Base-by-base conservation (phyloP, 176 grass and related monocot genomes). In the Carex scoparia region DNA sequence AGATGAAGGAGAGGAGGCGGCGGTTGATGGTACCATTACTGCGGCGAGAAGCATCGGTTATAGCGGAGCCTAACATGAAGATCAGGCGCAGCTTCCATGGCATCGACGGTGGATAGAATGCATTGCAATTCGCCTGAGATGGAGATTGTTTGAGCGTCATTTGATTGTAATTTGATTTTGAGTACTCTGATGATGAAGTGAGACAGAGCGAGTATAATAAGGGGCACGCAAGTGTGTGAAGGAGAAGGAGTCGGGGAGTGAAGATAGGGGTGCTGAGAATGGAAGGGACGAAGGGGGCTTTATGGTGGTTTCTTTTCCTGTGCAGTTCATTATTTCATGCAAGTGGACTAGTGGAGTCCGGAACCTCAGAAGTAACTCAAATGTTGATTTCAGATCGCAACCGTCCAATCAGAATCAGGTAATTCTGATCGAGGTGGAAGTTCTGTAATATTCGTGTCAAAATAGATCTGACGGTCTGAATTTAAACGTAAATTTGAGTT, bases 11-110 rank as follows among this genome's bases (percentile, higher is more conserved):
- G 40, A 95, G 83, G 40, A 93, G 64, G 30, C 90, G 83, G 37
- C 93, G 93, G 79, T 94, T 95, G 23, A 99, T 9, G 84, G 85
- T 87, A 60, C 93, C 91, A 71, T 99, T 80, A 15, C 87, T 84
- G 70, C 93, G 91, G 65, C 44, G 37, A 5, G 88, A 81, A 33
- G 57, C 42, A 79, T 99, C 96, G 23, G 87, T 86, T 37, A 92
- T 0, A 35, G 84, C 83, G 12, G 72, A 89, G 9, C 84, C 67
- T 14, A 56, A 72, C 9, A 74, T 75, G 15, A 93, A 33, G 1
- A 62, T 46, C 0, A 94, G 81, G 0, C 92, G 95, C 83, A 83
- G 61, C 40, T 65, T 79, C 84, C 91, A 94, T 37, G 92, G 12
- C 89, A 97, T 91, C 32, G 87, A 86, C 31, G 92, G 92, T 9